A percentile compares a stretch with the other conserved stretches of the same genome.
Evolutionary conservation across 1,284 basidiomycete species (phyloP).

Genomic region (Flammula alnicola): DNA sequence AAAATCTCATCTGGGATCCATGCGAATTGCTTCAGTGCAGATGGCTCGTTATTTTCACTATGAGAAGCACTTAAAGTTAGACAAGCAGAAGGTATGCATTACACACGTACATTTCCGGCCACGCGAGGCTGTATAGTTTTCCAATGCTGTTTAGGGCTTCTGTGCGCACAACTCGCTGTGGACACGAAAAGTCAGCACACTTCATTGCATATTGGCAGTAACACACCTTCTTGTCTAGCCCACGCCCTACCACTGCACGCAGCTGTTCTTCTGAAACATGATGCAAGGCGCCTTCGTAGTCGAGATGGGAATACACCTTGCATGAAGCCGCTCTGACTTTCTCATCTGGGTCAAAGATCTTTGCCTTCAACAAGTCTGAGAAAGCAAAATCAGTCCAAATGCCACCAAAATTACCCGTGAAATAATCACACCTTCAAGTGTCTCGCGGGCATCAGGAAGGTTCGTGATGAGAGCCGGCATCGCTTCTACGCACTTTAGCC

Average conservation of each 20-base stretch:
- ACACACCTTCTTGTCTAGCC: conserved; percentile 85
- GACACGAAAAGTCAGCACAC: conserved; percentile 46
- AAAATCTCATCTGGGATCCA: conserved; percentile 92
- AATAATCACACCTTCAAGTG: conserved; percentile 64
- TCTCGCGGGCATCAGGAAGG: conserved; percentile 70
- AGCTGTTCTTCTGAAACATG: conserved; percentile 75
- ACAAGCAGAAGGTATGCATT: not conserved
- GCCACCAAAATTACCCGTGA: not conserved
- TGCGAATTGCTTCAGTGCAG: conserved; percentile 81
- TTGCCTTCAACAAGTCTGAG: conserved; percentile 65
- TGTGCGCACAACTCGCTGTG: conserved; percentile 68
- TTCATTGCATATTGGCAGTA: not conserved
- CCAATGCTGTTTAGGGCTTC: conserved; percentile 84
- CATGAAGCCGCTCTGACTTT: conserved; percentile 87
- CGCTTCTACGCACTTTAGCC: conserved; percentile 82
- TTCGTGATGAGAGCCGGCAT: conserved; percentile 65
- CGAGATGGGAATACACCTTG: conserved; percentile 80
- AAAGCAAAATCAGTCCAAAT: conserved; percentile 1
- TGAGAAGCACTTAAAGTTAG: conserved; percentile 11
- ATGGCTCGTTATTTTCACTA: conserved; percentile 81
- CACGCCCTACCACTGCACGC: conserved; percentile 70
- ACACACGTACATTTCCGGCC: conserved; percentile 81
- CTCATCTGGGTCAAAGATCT: conserved; percentile 89
- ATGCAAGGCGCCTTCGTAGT: conserved; percentile 90
- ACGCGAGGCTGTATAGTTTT: conserved; percentile 83